Conservation (phyloP, 1,139 yeast genomes). For the Kluyveromyces sp. region DNA sequence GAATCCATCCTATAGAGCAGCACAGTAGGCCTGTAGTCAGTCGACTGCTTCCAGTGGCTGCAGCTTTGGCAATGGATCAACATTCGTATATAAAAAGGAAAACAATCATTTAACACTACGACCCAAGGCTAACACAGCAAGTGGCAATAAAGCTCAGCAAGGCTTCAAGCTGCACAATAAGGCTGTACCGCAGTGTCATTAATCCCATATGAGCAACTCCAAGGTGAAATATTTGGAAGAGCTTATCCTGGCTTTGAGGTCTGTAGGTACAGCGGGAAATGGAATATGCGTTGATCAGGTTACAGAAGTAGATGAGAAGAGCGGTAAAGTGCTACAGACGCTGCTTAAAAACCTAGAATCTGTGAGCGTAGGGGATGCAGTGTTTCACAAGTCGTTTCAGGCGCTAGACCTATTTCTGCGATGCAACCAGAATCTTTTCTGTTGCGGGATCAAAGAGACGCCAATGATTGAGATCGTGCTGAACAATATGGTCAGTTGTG, state of each 20-base stretch:
- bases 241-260: constrained; percentile 23
- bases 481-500: constrained; percentile 2
- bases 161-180: no score
- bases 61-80: no score
- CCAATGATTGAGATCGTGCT: neutral
- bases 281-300: constrained; percentile 4
- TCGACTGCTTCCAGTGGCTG: no score
- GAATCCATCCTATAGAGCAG: no score
- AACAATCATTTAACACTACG: neutral
- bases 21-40: no score
- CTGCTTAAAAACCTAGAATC: constrained; percentile 22
- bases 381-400: constrained; percentile 24
- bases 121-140: neutral
- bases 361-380: constrained; percentile 12
- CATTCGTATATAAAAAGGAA: neutral
- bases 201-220: constrained; percentile 2
- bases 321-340: constrained; percentile 21
- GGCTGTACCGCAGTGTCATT: no score
- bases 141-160: neutral
- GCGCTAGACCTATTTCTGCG: constrained; percentile 23
- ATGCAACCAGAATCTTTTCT: constrained; percentile 19
- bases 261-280: constrained; percentile 11
- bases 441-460: neutral
- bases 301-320: constrained; percentile 16
- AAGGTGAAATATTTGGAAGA: constrained; percentile 27